Evolutionary conservation across 2,329 filamentous ascomycete genomes (phyloP), one percentile per base, ranked within the genome.

Genomic region (Lecanicillium sp.): DNA sequence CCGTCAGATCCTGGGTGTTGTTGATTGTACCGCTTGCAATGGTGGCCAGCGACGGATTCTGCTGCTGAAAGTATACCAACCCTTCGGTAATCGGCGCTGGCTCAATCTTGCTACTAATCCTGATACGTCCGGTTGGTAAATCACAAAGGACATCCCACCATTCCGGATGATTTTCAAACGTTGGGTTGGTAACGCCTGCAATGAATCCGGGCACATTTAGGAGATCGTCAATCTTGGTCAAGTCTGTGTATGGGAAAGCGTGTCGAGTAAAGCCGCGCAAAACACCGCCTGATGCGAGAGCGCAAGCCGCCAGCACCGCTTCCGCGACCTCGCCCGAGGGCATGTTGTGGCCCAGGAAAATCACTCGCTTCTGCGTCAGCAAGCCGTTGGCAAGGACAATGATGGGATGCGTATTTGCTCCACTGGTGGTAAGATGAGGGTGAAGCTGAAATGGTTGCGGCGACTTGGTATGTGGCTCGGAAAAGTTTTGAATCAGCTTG

Each of bases 131-230:
- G 2, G 82, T 90, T 0, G 89, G 84, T 30, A 98, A 69, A 59
- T 98, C 92, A 59, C 92, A 98, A 11, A 98, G 71, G 9, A 98
- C 65, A 60, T 98, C 92, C 92, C 92, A 98, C 92, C 92, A 98
- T 57, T 95, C 89, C 0, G 85, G 85, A 53, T 96, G 90, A 53
- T 88, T 79, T 45, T 90, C 88, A 57, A 98, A 98, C 0, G 88
- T 90, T 5, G 92, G 92, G 55, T 98, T 98, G 2, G 90, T 98
- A 29, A 98, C 92, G 41, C 92, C 92, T 3, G 92, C 92, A 51
- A 98, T 95, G 61, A 98, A 98, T 3, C 92, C 92, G 6, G 92
- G 90, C 0, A 98, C 92, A 52, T 94, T 90, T 34, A 98, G 73
- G 9, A 98, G 73, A 56, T 96, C 92, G 49, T 98, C 92, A 43